Evolutionary conservation across 1,139 yeast genomes (phyloP).

Genomic region (Nakaseomyces bracarensis): DNA sequence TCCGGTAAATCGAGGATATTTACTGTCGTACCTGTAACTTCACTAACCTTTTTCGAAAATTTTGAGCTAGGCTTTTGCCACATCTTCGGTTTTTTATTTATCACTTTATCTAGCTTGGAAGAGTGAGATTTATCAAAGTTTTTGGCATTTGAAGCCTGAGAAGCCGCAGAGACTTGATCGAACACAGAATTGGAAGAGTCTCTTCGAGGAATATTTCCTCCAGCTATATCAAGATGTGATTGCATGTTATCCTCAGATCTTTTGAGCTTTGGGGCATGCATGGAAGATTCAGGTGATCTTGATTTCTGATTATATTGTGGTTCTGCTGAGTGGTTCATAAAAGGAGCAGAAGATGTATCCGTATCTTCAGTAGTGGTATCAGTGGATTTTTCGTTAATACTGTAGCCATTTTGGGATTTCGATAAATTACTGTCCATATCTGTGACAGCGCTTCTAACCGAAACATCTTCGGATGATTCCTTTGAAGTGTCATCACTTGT

Average conservation of each 20-base stretch:
- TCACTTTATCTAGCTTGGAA: slow-evolving; percentile 19
- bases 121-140: slow-evolving; percentile 6
- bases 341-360: background rate
- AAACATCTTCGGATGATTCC: background rate
- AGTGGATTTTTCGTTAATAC: background rate
- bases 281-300: background rate
- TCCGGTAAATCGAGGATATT: slow-evolving; percentile 1
- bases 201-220: background rate
- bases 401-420: background rate
- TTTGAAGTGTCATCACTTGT: background rate
- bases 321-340: background rate
- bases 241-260: slow-evolving; percentile 4
- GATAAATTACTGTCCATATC: background rate
- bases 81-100: slow-evolving; percentile 17
- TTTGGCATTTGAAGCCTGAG: background rate
- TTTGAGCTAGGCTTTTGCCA: slow-evolving; percentile 19
- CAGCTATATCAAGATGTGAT: background rate
- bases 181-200: background rate
- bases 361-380: background rate
- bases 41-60: slow-evolving; percentile 2
- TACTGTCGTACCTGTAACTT: slow-evolving; percentile 2
- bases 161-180: background rate
- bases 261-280: background rate
- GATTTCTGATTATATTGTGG: background rate
- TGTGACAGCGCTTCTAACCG: background rate